Base-by-base conservation (phyloP, 2,329 filamentous ascomycete genomes). In the Sporothrix euskadiensis region DNA sequence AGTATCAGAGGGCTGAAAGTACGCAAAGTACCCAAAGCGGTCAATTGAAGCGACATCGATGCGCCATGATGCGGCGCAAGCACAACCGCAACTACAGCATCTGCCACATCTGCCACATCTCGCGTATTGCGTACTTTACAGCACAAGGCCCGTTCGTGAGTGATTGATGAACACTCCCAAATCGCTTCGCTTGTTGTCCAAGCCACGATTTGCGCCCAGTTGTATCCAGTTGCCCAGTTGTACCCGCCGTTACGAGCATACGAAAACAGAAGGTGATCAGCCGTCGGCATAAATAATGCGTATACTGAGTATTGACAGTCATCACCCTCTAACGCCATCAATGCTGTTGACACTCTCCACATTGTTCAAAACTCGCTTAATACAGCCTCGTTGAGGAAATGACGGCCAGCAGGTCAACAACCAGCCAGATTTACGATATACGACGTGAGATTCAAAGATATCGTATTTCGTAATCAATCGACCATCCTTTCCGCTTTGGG, bases 341-440 rank as follows among this genome's bases (percentile, higher is more conserved):
- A 41, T 41, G n/a, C 19, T 22, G 14, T 47, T 35, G 35, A n/a
- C 14, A 49, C 44, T 49, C 14, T 49, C 44, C 44, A 49, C 44
- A 19, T 14, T 49, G 9, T 44, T 19, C 10, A 2, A 30, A 30
- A 41, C 66, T 69, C 66, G 66, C 66, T 35, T 41, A 69, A 56
- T 69, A 26, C 66, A 69, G 66, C 66, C 66, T 56, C 10, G 49
- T 69, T 69, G 30, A 69, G 66, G 66, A 56, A 56, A 41, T 22
- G 44, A 41, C 35, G 44, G 49, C 49, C 49, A 30, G 52, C 47
- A 52, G 16, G 22, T 54, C 16, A 22, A 9, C n/a, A 16, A 9
- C 26, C 19, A 19, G 32, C 19, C 30, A 63, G 59, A 63, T 63
- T 41, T 63, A 63, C 59, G 59, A 65, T n/a, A 44, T 65, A 65